A percentile compares a stretch with the other conserved stretches of the same genome.
These are phyloP conservation scores for Xylariaceae sp. DNA, from an alignment of 2,329 filamentous ascomycete species.

Conservation along the genomic window DNA sequence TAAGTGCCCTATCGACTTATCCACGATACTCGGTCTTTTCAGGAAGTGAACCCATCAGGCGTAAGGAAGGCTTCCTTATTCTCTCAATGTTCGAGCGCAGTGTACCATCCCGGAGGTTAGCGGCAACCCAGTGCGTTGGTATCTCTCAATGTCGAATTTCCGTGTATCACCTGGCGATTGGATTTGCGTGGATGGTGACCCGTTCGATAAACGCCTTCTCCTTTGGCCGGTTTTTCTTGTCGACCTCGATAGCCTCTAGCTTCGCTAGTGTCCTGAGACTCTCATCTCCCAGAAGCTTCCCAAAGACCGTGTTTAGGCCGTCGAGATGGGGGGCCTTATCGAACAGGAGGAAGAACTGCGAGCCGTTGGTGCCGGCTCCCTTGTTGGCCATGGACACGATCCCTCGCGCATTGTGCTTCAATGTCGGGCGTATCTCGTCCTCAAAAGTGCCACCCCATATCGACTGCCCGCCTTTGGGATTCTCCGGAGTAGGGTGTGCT, in stretches of 20 bases:
- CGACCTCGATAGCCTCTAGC: slow-evolving; percentile 66
- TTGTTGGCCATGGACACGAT: slow-evolving; percentile 76
- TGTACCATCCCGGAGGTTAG: too few relatives aligned
- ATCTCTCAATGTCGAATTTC: not conserved
- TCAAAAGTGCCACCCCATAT: slow-evolving; percentile 72
- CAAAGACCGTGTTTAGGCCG: slow-evolving; percentile 80
- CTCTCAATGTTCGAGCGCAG: too few relatives aligned
- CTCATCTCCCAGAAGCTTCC: slow-evolving; percentile 63
- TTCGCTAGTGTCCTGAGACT: slow-evolving; percentile 60
- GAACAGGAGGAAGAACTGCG: slow-evolving; percentile 77
- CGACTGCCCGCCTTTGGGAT: slow-evolving; percentile 63
- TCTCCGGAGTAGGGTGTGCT: slow-evolving; percentile 47
- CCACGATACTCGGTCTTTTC: too few relatives aligned
- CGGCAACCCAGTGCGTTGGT: not conserved
- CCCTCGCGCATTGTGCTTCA: slow-evolving; percentile 63
- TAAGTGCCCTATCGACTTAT: too few relatives aligned
- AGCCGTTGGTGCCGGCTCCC: slow-evolving; percentile 66
- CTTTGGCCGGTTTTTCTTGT: slow-evolving; percentile 72
- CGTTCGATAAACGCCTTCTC: slow-evolving; percentile 60
- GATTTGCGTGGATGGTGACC: slow-evolving; percentile 74
- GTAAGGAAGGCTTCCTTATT: too few relatives aligned
- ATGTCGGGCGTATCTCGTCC: slow-evolving; percentile 70
- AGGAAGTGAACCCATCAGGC: too few relatives aligned
- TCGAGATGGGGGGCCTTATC: slow-evolving; percentile 75
- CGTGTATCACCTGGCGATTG: slow-evolving; percentile 53